phyloP scores from a whole-genome alignment of 495 filamentous ascomycete genomes.

The Trichoderma orchidacearum region DNA sequence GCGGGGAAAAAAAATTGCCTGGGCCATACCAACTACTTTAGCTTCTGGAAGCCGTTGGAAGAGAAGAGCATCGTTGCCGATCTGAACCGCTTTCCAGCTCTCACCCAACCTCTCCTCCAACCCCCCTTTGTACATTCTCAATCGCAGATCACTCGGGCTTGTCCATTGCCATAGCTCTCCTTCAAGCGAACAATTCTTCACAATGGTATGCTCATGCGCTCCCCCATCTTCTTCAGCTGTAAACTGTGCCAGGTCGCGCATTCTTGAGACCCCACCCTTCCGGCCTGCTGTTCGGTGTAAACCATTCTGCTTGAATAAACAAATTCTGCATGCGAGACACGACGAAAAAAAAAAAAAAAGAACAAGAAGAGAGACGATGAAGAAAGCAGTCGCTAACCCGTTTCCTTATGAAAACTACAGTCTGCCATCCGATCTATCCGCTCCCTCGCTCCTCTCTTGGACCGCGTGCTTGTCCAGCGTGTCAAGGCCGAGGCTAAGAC shows the following conservation, averaged over 20 bases:
- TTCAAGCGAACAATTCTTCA: conserved; percentile 6
- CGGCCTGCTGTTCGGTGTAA: not conserved
- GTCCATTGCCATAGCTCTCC: too few species aligned
- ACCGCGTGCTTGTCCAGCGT: conserved; percentile 97
- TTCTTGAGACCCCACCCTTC: not conserved
- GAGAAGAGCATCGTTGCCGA: not conserved
- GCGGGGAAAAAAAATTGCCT: conserved; percentile 1
- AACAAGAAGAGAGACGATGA: not conserved
- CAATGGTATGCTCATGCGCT: conserved; percentile 19
- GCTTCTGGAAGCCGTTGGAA: conserved; percentile 6
- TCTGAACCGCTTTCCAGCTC: conserved; percentile 8
- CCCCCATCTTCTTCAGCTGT: not conserved
- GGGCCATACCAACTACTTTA: not conserved
- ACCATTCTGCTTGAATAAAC: too few species aligned
- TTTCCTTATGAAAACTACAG: conserved; percentile 22
- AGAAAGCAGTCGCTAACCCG: not conserved
- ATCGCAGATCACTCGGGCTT: not conserved
- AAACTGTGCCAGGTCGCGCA: not conserved
- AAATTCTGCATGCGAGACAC: too few species aligned
- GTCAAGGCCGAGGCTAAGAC: conserved; percentile 96
- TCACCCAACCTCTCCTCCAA: conserved; percentile 5
- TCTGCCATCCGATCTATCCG: conserved; percentile 84
- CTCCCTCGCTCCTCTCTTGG: conserved; percentile 87
- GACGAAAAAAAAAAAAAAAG: too few species aligned
- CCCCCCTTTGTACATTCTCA: not conserved